Evolutionary conservation across 495 filamentous ascomycete genomes (phyloP).

Genomic region (Penicillium crystallinum): DNA sequence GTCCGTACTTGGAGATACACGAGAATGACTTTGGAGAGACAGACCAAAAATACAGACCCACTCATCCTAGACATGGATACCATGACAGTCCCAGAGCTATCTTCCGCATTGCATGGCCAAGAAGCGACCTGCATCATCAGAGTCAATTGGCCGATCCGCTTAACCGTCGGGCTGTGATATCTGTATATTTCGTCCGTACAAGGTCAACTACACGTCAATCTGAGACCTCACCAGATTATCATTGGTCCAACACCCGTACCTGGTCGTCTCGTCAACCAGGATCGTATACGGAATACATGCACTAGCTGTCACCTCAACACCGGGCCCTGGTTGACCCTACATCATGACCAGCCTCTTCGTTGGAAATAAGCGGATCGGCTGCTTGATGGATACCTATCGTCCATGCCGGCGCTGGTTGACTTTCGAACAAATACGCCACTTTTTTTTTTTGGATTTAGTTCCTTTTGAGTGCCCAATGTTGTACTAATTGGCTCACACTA

Average conservation of each 20-base stretch:
- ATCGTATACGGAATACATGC: slow-evolving; percentile 1
- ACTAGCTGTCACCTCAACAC: slow-evolving; percentile 12
- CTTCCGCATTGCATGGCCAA: slow-evolving; percentile 11
- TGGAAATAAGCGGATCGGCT: slow-evolving; percentile 7
- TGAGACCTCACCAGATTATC: background rate
- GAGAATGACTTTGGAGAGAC: background rate
- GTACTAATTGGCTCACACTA: slow-evolving; percentile 7
- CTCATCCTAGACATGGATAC: background rate
- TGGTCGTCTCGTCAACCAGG: slow-evolving; percentile 19
- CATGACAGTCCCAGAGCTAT: slow-evolving; percentile 11
- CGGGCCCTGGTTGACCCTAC: slow-evolving; percentile 5
- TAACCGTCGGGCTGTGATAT: slow-evolving; percentile 3
- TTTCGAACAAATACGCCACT: slow-evolving; percentile 10
- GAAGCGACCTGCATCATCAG: slow-evolving; percentile 10
- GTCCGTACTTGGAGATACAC: background rate
- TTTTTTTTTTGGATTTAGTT: slow-evolving; percentile 1
- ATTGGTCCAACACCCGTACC: slow-evolving; percentile 13
- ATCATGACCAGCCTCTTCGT: slow-evolving; percentile 9
- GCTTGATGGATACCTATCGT: background rate
- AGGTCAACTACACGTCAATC: slow-evolving; percentile 1
- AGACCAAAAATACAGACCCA: background rate
- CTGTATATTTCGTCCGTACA: background rate
- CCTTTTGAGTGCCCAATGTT: slow-evolving; percentile 8
- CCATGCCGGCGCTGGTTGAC: slow-evolving; percentile 8
- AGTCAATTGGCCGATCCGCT: slow-evolving; percentile 6